Base-by-base conservation (phyloP, 2,329 filamentous ascomycete genomes). In the Aaosphaeria pasadenensis region DNA sequence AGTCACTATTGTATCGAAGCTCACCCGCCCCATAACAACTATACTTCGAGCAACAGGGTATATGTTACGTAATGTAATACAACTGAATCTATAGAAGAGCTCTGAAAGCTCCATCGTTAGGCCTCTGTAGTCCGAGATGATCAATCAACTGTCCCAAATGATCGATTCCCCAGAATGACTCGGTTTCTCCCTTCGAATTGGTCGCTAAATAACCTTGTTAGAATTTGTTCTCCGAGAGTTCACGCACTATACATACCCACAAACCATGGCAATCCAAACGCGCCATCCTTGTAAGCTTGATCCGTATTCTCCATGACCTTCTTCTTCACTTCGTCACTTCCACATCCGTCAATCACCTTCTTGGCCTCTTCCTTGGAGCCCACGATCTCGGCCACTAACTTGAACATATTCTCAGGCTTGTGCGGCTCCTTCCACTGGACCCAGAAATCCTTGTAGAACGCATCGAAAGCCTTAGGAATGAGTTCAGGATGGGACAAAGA, bases 211-310 rank as follows among this genome's bases (percentile, higher is more conserved):
- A 11, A 1, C 11, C 6, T 30, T 39, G 39, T 31, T 44, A 47
- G 29, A 11, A 24, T 24, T 24, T 24, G 17, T 2, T 24, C 3
- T 24, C 3, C 17, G 17, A 24, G 29, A 17, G 39, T 28, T 29
- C 9, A 31, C 40, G 31, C 13, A 28, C 29, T 28, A 28, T 29
- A 61, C 62, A 57, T 42, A 71, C 67, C 67, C 45, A 73, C 66
- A 58, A 83, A 80, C 77, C 79, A 85, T 2, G 82, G 82, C 45
- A 85, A 58, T 1, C 82, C 82, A 70, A 86, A 86, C 1, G 79
- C 79, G 1, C 80, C 82, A 28, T 76, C 71, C 28, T 68, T 64
- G 28, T 84, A 70, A 1, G 80, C 78, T 44, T 62, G 53, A 11
- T 81, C 72, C 1, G 79, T 83, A 49, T 81, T 82, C 28, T 66